Evolutionary conservation across 768 basidiomycete species (phyloP).

Genomic region (Hygrophoropsis aurantiaca): DNA sequence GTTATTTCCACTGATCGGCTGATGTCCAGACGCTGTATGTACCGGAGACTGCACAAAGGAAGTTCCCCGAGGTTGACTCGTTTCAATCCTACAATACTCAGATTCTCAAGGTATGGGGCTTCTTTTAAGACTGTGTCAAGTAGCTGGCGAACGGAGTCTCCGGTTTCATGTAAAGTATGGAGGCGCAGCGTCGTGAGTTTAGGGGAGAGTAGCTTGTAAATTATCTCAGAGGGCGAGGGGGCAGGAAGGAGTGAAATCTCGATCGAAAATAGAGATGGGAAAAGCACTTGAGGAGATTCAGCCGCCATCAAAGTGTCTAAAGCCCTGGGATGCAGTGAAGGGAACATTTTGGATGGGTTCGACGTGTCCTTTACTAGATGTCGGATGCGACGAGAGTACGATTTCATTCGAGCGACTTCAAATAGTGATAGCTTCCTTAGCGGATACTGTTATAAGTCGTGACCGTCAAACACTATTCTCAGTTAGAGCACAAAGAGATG

Average conservation of each 20-base stretch:
- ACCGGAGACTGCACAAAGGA: constrained; percentile 10
- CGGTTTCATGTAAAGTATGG: constrained; percentile 20
- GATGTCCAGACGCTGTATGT: constrained; percentile 22
- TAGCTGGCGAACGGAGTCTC: constrained; percentile 18
- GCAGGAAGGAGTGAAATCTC: constrained; percentile 25
- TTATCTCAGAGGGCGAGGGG: constrained; percentile 13
- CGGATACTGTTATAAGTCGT: constrained; percentile 11
- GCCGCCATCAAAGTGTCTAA: constrained; percentile 19
- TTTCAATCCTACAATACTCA: constrained; percentile 7
- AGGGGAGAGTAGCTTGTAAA: constrained; percentile 18
- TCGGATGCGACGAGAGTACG: constrained; percentile 24
- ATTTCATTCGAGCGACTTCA: constrained; percentile 22
- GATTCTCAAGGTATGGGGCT: constrained; percentile 15
- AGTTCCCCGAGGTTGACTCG: no score
- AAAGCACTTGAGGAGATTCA: constrained; percentile 17
- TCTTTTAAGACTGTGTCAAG: constrained; percentile 22
- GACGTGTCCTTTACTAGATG: constrained; percentile 3
- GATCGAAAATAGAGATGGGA: constrained; percentile 23
- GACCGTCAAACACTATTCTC: no score
- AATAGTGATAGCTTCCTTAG: constrained; percentile 12
- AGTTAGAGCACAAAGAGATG: not conserved
- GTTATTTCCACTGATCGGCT: constrained; percentile 22
- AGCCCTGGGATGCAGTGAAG: constrained; percentile 23
- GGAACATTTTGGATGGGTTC: constrained; percentile 20
- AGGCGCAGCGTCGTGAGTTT: constrained; percentile 20